Evolutionary conservation across 306 rosid genomes (phyloP).

Genomic region (Abrus pulchellus): DNA sequence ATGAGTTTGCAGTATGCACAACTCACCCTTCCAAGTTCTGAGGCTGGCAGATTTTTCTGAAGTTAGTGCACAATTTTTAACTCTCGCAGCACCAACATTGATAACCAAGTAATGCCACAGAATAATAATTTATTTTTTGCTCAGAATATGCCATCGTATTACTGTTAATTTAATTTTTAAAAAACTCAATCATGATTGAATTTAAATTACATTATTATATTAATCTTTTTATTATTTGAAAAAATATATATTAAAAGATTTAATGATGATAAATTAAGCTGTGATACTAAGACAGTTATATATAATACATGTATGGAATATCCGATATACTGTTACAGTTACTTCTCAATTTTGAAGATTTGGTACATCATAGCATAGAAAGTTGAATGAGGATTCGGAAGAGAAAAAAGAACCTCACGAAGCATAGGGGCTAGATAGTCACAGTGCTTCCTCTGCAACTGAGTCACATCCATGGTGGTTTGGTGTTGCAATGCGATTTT

Average conservation of each 20-base stretch:
- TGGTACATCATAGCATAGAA: too few species aligned
- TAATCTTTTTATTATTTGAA: too few species aligned
- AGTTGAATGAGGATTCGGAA: neutral
- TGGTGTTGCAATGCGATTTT: neutral
- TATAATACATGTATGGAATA: too few species aligned
- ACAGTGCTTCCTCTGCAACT: constrained; percentile 54
- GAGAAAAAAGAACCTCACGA: constrained; percentile 54
- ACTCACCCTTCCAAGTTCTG: constrained; percentile 76
- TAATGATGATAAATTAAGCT: too few species aligned
- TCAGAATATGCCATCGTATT: too few species aligned
- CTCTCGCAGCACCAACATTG: constrained; percentile 75
- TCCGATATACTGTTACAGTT: too few species aligned
- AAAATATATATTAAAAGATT: too few species aligned
- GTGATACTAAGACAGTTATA: too few species aligned
- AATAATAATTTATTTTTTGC: neutral
- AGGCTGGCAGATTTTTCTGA: constrained; percentile 64
- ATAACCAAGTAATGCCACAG: constrained; percentile 17
- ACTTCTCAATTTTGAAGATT: too few species aligned
- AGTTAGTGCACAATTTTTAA: constrained; percentile 60
- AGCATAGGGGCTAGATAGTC: constrained; percentile 52
- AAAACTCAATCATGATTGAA: too few species aligned
- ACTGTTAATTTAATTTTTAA: too few species aligned
- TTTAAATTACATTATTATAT: too few species aligned
- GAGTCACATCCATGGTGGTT: constrained; percentile 62
- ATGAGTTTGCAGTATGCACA: neutral